Percentiles rank a stretch among this genome's conserved stretches.
These are phyloP conservation scores for Pezicula radicicola DNA, from an alignment of 2,329 filamentous ascomycete species.

Conservation along the genomic window DNA sequence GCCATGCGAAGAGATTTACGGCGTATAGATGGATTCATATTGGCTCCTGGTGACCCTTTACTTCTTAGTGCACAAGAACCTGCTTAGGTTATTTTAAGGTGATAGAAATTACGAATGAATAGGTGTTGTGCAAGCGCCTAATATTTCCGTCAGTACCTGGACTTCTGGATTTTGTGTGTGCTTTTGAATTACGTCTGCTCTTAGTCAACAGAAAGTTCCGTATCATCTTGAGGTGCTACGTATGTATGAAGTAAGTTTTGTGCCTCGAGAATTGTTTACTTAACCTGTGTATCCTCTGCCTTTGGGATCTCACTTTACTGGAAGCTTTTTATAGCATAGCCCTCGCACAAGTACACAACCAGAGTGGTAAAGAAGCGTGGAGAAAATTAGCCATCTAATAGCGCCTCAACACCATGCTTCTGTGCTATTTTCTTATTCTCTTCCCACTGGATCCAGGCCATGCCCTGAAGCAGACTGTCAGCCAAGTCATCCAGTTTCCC, in stretches of 20 bases:
- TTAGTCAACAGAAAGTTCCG: too few species aligned
- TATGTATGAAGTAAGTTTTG: too few species aligned
- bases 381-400: conserved; percentile 16
- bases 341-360: too few species aligned
- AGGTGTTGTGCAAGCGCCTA: too few species aligned
- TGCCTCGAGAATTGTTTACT: too few species aligned
- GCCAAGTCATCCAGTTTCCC: conserved; percentile 79
- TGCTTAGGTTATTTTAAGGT: not conserved
- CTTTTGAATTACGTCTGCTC: too few species aligned
- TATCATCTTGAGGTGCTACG: too few species aligned
- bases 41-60: conserved; percentile 1
- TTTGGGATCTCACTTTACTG: too few species aligned
- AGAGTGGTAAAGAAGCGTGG: not conserved
- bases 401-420: conserved; percentile 26
- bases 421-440: conserved; percentile 43
- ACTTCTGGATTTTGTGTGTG: too few species aligned
- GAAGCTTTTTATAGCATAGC: too few species aligned
- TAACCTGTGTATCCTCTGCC: too few species aligned
- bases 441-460: conserved; percentile 77
- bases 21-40: not conserved
- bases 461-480: conserved; percentile 74
- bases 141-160: too few species aligned
- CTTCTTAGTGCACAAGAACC: not conserved
- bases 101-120: not conserved
- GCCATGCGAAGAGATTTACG: not conserved